phyloP scores from a whole-genome alignment of 805 yeast genomes.

The Saccharomycopsis olivae region DNA sequence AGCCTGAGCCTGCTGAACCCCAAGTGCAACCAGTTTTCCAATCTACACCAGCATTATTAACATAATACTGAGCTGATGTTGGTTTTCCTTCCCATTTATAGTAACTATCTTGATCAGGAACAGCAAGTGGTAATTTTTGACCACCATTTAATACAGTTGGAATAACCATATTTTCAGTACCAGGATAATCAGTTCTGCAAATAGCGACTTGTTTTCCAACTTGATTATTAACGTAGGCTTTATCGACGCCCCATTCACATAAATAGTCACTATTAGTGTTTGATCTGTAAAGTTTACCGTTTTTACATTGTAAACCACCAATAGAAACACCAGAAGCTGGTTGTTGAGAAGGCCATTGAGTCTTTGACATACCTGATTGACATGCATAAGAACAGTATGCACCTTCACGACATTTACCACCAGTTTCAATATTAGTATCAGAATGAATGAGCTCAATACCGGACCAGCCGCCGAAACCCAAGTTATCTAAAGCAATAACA shows the following conservation, averaged over 20 bases:
- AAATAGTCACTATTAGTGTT: conserved; percentile 40
- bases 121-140: conserved; percentile 39
- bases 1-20: conserved; percentile 48
- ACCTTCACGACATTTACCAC: conserved; percentile 52
- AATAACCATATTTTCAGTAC: conserved; percentile 70
- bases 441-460: conserved; percentile 37
- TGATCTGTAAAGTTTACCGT: conserved; percentile 54
- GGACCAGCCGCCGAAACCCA: conserved; percentile 43
- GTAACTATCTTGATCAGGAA: conserved; percentile 50
- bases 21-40: conserved; percentile 61
- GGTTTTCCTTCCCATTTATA: conserved; percentile 51
- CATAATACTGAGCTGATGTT: conserved; percentile 68
- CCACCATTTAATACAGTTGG: conserved; percentile 57
- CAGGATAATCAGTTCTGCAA: conserved; percentile 76
- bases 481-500: conserved; percentile 50
- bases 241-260: conserved; percentile 54
- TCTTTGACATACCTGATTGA: conserved; percentile 71
- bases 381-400: conserved; percentile 71
- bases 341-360: conserved; percentile 66
- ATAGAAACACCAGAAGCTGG: conserved; percentile 60
- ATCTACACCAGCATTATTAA: conserved; percentile 66
- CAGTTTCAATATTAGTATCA: conserved; percentile 46
- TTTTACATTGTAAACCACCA: conserved; percentile 58
- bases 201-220: conserved; percentile 44
- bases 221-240: conserved; percentile 44